phyloP scores from a whole-genome alignment of 164 flowering plant genomes.

The Nelumbo lutea region DNA sequence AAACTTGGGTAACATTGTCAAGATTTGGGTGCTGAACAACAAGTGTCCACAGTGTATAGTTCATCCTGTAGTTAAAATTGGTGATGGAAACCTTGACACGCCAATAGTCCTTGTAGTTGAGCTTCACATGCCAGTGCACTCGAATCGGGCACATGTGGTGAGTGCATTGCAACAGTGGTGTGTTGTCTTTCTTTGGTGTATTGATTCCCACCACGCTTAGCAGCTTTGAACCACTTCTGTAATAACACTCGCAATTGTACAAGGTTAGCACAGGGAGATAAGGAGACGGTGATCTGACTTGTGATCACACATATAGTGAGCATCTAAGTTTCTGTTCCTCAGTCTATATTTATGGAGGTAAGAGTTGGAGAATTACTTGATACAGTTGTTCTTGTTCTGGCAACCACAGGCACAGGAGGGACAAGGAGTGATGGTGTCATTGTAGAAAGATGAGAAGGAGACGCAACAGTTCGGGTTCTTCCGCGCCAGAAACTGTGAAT shows the following conservation, averaged over 20 bases:
- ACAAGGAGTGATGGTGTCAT: constrained; percentile 58
- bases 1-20: constrained; percentile 73
- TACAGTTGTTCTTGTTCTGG: constrained; percentile 48
- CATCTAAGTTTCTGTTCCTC: no score
- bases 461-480: constrained; percentile 72
- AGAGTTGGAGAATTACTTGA: constrained; percentile 35
- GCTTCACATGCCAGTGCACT: constrained; percentile 78
- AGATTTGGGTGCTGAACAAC: constrained; percentile 84
- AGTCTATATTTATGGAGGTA: not conserved
- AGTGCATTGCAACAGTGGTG: constrained; percentile 73
- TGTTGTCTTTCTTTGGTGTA: constrained; percentile 63
- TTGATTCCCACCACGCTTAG: constrained; percentile 44
- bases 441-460: constrained; percentile 73
- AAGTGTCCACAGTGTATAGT: constrained; percentile 76
- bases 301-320: no score
- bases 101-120: constrained; percentile 81
- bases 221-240: constrained; percentile 55
- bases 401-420: constrained; percentile 77
- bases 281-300: no score
- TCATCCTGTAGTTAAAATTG: constrained; percentile 68
- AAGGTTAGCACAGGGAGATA: constrained; percentile 11
- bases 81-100: constrained; percentile 66
- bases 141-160: constrained; percentile 76
- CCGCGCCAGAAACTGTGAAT: constrained; percentile 66
- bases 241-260: constrained; percentile 31